Percentiles rank a stretch among this genome's conserved stretches.
Evolutionary conservation across 768 basidiomycete species (phyloP).

Genomic region (Tephrocybe sp.): DNA sequence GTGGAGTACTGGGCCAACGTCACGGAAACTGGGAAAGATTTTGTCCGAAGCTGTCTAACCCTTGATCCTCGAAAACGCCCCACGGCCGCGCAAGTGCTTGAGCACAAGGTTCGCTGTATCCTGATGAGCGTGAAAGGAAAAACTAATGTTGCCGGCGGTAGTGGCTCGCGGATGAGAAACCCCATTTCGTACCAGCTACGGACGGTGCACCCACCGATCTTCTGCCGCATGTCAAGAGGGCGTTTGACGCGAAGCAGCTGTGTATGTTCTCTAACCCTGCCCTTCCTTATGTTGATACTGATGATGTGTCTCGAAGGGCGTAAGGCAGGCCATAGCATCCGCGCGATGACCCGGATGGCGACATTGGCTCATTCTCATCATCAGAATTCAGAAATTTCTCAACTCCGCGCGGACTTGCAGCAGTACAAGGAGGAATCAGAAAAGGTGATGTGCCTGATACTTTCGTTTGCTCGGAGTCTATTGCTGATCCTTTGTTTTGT

Average conservation of each 20-base stretch:
- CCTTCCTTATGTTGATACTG: constrained; percentile 7
- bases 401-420: constrained; percentile 58
- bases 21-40: constrained; percentile 79
- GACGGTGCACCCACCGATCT: constrained; percentile 69
- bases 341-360: constrained; percentile 82
- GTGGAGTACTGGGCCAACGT: constrained; percentile 87
- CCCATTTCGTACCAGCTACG: constrained; percentile 70
- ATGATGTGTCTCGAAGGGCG: constrained; percentile 56
- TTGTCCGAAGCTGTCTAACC: constrained; percentile 82
- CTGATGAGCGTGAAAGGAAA: neutral
- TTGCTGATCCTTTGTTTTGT: neutral
- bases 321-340: constrained; percentile 84
- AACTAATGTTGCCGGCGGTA: constrained; percentile 18
- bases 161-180: constrained; percentile 73
- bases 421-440: constrained; percentile 84
- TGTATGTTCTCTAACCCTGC: constrained; percentile 49
- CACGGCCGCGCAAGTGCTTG: constrained; percentile 70
- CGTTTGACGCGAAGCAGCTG: constrained; percentile 84
- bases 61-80: constrained; percentile 80
- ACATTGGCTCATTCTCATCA: constrained; percentile 43
- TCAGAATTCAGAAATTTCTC: constrained; percentile 38
- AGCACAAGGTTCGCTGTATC: constrained; percentile 55
- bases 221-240: constrained; percentile 86
- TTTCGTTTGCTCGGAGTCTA: neutral
- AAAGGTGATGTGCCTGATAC: too few species aligned